These are phyloP conservation scores for Neurospora hispaniola DNA, from an alignment of 495 filamentous ascomycete genomes.

Conservation along the genomic window DNA sequence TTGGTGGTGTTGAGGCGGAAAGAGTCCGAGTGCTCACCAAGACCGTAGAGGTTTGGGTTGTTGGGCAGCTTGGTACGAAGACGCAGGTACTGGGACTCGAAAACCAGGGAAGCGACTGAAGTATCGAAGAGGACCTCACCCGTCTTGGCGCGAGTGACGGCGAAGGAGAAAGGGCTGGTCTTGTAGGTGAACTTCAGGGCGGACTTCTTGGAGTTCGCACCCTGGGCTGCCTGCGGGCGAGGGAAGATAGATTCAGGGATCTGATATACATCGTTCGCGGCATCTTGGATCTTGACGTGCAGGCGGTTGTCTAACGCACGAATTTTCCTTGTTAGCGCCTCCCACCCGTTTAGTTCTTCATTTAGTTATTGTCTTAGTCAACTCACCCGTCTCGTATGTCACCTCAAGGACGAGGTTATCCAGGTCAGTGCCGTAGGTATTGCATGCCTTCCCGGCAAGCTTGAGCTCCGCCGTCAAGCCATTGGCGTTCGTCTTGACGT, in stretches of 20 bases:
- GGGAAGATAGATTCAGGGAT: constrained; percentile 63
- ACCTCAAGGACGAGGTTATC: constrained; percentile 55
- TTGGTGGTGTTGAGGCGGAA: constrained; percentile 60
- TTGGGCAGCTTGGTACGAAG: constrained; percentile 59
- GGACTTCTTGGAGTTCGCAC: constrained; percentile 19
- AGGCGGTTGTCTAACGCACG: constrained; percentile 51
- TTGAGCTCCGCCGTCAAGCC: constrained; percentile 54
- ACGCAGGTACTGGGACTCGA: constrained; percentile 69
- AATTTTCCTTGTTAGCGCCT: neutral
- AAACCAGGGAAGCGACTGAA: constrained; percentile 56
- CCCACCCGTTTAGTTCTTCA: neutral
- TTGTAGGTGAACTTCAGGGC: constrained; percentile 56
- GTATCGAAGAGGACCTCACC: constrained; percentile 75
- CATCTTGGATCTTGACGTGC: constrained; percentile 75
- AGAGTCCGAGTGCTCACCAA: constrained; percentile 70
- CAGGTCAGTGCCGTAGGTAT: constrained; percentile 62
- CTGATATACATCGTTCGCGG: constrained; percentile 65
- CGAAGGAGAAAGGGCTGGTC: constrained; percentile 65
- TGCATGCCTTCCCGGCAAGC: constrained; percentile 57
- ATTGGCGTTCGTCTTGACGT: constrained; percentile 42
- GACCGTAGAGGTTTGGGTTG: constrained; percentile 63
- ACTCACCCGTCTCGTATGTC: constrained; percentile 64
- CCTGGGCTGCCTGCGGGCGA: constrained; percentile 36
- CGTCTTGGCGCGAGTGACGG: constrained; percentile 48
- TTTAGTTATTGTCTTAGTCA: neutral